A percentile compares a stretch with the other conserved stretches of the same genome.
Evolutionary conservation across 1,284 basidiomycete species (phyloP).

Genomic region (Naganishia sp.): DNA sequence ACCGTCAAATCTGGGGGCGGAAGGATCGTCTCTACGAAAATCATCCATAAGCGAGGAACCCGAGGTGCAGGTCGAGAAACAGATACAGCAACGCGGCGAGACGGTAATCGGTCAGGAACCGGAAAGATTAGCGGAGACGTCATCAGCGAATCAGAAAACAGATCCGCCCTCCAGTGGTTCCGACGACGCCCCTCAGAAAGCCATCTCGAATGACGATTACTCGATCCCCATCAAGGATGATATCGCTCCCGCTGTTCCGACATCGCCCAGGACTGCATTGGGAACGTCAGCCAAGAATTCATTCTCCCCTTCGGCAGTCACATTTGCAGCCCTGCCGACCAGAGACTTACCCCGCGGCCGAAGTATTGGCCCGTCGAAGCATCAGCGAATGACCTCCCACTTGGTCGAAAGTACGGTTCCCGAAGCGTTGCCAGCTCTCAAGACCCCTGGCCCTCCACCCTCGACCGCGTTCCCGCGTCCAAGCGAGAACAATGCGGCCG

Average conservation of each 20-base stretch:
- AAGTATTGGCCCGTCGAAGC: constrained; percentile 30
- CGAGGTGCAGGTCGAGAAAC: no score
- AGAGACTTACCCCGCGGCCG: constrained; percentile 29
- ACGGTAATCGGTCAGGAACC: no score
- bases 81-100: no score
- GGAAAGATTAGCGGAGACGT: no score
- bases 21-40: no score
- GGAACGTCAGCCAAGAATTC: constrained; percentile 2
- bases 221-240: constrained; percentile 20
- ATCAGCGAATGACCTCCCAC: constrained; percentile 25
- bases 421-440: constrained; percentile 1
- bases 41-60: no score
- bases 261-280: neutral
- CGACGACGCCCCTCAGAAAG: neutral
- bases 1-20: no score
- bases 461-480: neutral
- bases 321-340: constrained; percentile 30
- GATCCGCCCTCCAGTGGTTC: neutral
- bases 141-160: neutral
- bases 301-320: constrained; percentile 30
- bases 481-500: constrained; percentile 3
- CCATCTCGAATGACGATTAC: constrained; percentile 4
- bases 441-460: constrained; percentile 5
- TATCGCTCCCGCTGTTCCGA: neutral
- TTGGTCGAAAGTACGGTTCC: constrained; percentile 14